These are phyloP conservation scores for Pisolithus thermaeus DNA, from an alignment of 1,284 basidiomycete genomes.

Conservation along the genomic window DNA sequence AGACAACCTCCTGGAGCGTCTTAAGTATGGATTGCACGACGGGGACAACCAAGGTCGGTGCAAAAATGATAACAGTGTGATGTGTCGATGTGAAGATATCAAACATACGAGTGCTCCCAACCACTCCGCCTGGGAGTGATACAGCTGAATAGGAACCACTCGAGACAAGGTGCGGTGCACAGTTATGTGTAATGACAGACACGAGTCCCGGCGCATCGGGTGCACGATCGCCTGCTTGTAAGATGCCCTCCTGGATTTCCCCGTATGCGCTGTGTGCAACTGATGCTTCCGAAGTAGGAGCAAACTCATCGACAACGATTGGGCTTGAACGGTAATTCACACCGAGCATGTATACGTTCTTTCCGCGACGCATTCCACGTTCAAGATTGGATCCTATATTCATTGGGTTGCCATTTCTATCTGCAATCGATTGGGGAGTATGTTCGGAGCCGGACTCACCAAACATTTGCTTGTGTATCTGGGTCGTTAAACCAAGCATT, in stretches of 20 bases:
- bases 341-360: constrained; percentile 26
- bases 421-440: background rate
- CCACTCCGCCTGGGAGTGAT: background rate
- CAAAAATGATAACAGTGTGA: constrained; percentile 25
- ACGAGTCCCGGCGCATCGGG: constrained; percentile 4
- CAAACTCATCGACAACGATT: constrained; percentile 26
- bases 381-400: background rate
- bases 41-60: constrained; percentile 5
- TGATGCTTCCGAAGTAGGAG: background rate
- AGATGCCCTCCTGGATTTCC: too few relatives aligned
- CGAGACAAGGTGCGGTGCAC: constrained; percentile 12
- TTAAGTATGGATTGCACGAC: background rate
- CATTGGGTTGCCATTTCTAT: background rate
- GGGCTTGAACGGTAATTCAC: constrained; percentile 30
- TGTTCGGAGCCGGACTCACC: background rate
- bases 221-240: constrained; percentile 7
- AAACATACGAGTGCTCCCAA: constrained; percentile 14
- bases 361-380: constrained; percentile 7
- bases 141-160: background rate
- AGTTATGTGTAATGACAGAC: too few relatives aligned
- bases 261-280: too few relatives aligned
- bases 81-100: constrained; percentile 17
- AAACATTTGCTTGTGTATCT: background rate
- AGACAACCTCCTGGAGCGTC: background rate
- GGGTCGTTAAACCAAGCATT: constrained; percentile 29